Base-by-base conservation (phyloP, 1,139 yeast species). In the Zygosaccharomyces sapae region DNA sequence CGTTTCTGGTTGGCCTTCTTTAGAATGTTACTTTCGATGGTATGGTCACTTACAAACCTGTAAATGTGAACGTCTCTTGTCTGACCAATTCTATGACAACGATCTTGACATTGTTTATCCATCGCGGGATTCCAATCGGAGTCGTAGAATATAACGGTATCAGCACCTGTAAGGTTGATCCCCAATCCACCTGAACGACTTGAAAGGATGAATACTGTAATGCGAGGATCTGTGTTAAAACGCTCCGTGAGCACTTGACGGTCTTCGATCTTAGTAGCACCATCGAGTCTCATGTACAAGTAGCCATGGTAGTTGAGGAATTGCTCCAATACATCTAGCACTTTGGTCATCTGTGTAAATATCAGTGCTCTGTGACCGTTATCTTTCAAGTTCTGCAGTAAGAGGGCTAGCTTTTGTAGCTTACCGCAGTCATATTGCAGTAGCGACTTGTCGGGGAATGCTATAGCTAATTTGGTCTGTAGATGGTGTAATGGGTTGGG, bases 121-220 rank as follows among this genome's bases (percentile, higher is more conserved):
- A 94, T 94, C 1, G 97, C 96, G 2, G 99, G 99, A 65, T 94
- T 94, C 99, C 99, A 94, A 70, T 94, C 99, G 2, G 97, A 89
- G 68, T 94, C 99, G 65, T 94, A 94, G 67, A 94, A 94, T n/a
- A 94, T 89, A 41, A 94, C 99, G 0, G 98, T 92, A 62, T 94
- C 98, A 0, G 99, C 99, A 59, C 98, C 99, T 0, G 98, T 92
- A 59, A 94, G 72, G 62, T 94, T 94, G 65, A 94, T 94, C 63
- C 99, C 99, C 55, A 94, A 74, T 33, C 99, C 99, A 65, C 99
- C 99, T 2, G 97, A 90, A 68, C 99, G 79, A 1, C 97, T 89
- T 3, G 97, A 88, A 49, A 94, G 69, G 43, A 94, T 92, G 61
- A 94, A 94, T 16, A 90, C 96, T 1, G 96, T 95, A 41, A 92